Base-by-base conservation (phyloP, 2,329 filamentous ascomycete species). In the Alternaria alternata region DNA sequence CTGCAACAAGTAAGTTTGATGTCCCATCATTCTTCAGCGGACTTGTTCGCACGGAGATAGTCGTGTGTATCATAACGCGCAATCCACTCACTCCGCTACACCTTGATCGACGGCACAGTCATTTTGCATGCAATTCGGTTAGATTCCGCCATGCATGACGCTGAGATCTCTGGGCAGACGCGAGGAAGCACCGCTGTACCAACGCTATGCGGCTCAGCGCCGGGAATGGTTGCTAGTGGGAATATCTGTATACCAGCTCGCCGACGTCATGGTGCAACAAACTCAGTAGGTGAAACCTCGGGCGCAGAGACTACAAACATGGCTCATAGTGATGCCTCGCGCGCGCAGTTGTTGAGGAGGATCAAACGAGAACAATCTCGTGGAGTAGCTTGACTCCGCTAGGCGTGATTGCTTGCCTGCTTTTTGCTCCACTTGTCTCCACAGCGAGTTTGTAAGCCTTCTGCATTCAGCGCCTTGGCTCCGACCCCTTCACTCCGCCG, bases 21-120 rank as follows among this genome's bases (percentile, higher is more conserved):
- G 53, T 49, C 43, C 43, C 32, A 28, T 34, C 52, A 58, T 66
- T 65, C 42, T 30, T 63, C 60, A 63, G 56, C 62, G 61, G 60
- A 63, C 64, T 42, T 57, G 39, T 61, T 57, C 59, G 61, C 58
- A 61, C 62, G 58, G 62, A 65, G 46, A 34, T 42, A 11, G 28
- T 22, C 48, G 43, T 43, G 43, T 43, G 28, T 43, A 42, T 28
- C 54, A 38, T 22, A 55, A 34, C 39, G 54, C 61, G 54, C 43
- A 51, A 52, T 58, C 38, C 51, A 59, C 53, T 56, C 38, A 49
- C 43, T 32, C 12, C 56, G 47, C 42, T 34, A 32, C 12, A 52
- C 39, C 38, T 22, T 32, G 28, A 48, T 48, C 28, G 44, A 48
- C 44, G 20, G 18, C 20, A 48, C 30, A n/a, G 7, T 49, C 32